phyloP scores from a whole-genome alignment of 2,329 filamentous ascomycete species.

The Pseudogymnoascus sp. region DNA sequence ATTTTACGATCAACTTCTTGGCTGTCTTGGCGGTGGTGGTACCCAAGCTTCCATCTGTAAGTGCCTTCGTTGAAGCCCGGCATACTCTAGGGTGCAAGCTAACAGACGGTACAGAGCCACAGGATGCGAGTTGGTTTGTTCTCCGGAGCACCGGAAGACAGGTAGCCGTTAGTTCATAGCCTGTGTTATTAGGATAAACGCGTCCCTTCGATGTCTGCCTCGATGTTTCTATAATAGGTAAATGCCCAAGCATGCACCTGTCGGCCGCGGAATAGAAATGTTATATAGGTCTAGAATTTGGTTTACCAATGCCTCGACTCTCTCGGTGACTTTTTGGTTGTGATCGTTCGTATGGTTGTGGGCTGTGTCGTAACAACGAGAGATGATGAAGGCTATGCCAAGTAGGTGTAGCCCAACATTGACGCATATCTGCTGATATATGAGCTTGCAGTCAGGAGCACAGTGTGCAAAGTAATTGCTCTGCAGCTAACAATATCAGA shows the following conservation, averaged over 20 bases:
- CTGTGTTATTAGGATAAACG: constrained; percentile 6
- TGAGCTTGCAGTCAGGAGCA: background rate
- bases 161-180: constrained; percentile 19
- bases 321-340: background rate
- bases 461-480: background rate
- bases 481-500: background rate
- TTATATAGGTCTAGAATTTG: constrained; percentile 9
- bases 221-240: constrained; percentile 3
- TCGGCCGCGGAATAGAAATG: constrained; percentile 4
- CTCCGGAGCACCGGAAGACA: constrained; percentile 58
- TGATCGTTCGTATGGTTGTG: background rate
- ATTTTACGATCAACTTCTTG: constrained; percentile 95
- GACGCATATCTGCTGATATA: background rate
- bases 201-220: background rate
- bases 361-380: background rate
- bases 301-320: constrained; percentile 4
- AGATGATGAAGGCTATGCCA: background rate
- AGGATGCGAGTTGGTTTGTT: constrained; percentile 70
- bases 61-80: constrained; percentile 28
- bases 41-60: constrained; percentile 88
- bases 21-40: constrained; percentile 89
- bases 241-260: background rate
- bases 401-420: background rate
- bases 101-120: constrained; percentile 51
- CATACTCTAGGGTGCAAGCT: constrained; percentile 11